Conservation (phyloP, 306 rosid species). For the Vigna mungo region DNA sequence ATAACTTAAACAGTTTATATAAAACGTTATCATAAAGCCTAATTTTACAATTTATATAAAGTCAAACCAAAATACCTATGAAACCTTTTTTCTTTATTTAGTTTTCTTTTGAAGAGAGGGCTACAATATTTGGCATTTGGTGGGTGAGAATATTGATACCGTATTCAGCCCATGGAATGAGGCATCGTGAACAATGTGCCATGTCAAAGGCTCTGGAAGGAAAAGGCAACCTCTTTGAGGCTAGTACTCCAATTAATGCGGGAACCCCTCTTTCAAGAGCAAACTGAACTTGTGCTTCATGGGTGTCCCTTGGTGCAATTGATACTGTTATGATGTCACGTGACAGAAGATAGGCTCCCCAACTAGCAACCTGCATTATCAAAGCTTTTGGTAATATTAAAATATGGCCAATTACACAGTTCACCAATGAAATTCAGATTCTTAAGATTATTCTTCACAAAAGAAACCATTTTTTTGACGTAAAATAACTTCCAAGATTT, state of each 20-base stretch:
- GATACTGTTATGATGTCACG: conserved; percentile 67
- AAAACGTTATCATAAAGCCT: not conserved
- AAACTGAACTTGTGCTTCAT: conserved; percentile 82
- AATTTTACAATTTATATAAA: not conserved
- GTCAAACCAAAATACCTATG: not conserved
- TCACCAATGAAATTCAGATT: not conserved
- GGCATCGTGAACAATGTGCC: conserved; percentile 92
- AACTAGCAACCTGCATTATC: conserved; percentile 74
- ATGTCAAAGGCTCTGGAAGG: conserved; percentile 82
- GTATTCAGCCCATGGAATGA: conserved; percentile 72
- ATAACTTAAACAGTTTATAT: not conserved
- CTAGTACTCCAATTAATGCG: conserved; percentile 71
- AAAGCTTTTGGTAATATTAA: not conserved
- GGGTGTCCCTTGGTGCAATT: conserved; percentile 81
- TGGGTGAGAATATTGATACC: conserved; percentile 30
- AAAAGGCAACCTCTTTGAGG: conserved; percentile 77
- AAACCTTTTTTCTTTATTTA: not conserved
- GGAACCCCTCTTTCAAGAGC: conserved; percentile 88
- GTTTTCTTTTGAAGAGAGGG: not conserved
- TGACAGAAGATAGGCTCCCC: conserved; percentile 80
- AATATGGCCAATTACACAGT: not conserved
- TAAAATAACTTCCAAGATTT: not conserved
- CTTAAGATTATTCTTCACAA: not conserved
- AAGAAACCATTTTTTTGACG: not conserved
- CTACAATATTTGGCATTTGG: not conserved